Evolutionary conservation across 2,329 filamentous ascomycete species (phyloP), one percentile per base, ranked within the genome.

Genomic region (Fusarium sp.): DNA sequence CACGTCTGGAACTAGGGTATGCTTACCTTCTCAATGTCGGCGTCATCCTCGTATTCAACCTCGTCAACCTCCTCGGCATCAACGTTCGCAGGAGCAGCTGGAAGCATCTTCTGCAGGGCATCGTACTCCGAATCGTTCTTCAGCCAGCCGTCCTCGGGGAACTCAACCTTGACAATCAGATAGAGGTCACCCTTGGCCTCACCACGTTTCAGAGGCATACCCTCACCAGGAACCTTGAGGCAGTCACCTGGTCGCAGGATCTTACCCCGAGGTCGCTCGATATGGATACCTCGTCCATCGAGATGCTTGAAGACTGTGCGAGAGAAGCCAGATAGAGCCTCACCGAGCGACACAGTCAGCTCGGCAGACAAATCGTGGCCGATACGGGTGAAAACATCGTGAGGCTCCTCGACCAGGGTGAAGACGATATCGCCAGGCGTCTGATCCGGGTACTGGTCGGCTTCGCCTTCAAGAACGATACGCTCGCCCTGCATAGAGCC

Each of bases 381-480:
- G 40, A 92, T 90, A 41, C 96, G 90, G 65, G 91, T 89, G 80
- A 98, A 99, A 8, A 87, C 80, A 2, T 92, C 89, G 78, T 99
- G 95, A 3, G 89, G 86, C 71, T 92, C 88, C 80, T 99, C 94
- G 2, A 90, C 86, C 3, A 99, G 82, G 23, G 92, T 90, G 82
- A 99, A 98, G 72, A 98, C 87, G 72, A 99, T 95, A 76, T 98
- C 94, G 58, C 96, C 96, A 0, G 95, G 94, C 56, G 91, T 92
- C 78, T 95, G 92, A 74, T 94, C 93, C 0, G 95, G 95, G 42
- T 91, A 84, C 80, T 99, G 95, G 76, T 99, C 96, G 33, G 95
- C 96, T 80, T 99, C 96, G 63, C 95, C 95, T 77, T 97, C 91
- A 6, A 99, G 84, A 11, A 94, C 88, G 74, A 99, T 97, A 71